These are phyloP conservation scores for Vaccinium myrtillus DNA, from an alignment of 148 eudicot genomes.

Conservation along the genomic window DNA sequence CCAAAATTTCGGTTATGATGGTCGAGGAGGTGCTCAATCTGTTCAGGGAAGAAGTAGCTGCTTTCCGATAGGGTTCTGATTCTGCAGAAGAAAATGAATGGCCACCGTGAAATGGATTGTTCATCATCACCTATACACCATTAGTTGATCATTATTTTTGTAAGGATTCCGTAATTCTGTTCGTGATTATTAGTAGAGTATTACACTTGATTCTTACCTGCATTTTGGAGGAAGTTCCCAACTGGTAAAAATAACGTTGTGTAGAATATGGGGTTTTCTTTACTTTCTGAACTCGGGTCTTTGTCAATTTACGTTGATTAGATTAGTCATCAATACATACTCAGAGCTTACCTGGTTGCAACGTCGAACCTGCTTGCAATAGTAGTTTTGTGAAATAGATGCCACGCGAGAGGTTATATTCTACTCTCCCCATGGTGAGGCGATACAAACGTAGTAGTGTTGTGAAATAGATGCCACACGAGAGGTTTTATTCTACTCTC, in stretches of 20 bases:
- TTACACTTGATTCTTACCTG: not conserved
- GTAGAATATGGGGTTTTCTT: not conserved
- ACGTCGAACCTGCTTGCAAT: not conserved
- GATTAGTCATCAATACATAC: not conserved
- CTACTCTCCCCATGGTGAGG: not conserved
- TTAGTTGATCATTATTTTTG: not conserved
- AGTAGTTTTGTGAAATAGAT: not conserved
- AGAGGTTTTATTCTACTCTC: not conserved
- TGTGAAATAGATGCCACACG: not conserved
- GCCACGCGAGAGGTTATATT: not conserved
- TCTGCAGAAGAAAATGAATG: not conserved
- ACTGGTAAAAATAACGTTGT: not conserved
- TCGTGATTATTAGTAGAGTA: not conserved
- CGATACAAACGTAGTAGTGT: not conserved
- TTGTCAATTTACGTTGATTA: not conserved
- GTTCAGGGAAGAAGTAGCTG: constrained; percentile 54
- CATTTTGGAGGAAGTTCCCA: not conserved
- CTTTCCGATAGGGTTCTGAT: constrained; percentile 40
- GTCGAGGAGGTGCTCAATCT: constrained; percentile 54
- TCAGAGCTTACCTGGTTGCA: not conserved
- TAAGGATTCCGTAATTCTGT: not conserved
- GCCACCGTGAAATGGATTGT: not conserved
- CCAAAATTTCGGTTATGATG: constrained; percentile 40
- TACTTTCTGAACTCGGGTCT: not conserved
- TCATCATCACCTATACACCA: constrained; percentile 1